Conservation (phyloP, 2,329 filamentous ascomycete species). For the Metarhizium album region DNA sequence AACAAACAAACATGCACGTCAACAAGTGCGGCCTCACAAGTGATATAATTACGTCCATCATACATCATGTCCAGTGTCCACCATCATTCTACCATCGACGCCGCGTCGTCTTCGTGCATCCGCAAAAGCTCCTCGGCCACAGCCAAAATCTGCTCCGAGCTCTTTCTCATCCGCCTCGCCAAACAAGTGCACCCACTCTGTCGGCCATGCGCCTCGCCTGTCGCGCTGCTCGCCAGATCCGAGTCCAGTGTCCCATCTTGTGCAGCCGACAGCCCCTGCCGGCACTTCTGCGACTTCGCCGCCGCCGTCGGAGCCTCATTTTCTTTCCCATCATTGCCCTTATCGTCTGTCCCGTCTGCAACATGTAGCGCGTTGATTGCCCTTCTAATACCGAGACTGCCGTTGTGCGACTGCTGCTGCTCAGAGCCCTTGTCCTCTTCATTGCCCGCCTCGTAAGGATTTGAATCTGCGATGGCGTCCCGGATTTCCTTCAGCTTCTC, state of each 20-base stretch:
- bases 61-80: not conserved
- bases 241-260: conserved; percentile 5
- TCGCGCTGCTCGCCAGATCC: not conserved
- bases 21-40: not conserved
- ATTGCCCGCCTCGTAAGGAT: not conserved
- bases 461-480: conserved; percentile 7
- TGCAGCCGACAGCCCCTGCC: not conserved
- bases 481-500: conserved; percentile 21
- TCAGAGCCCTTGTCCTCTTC: not conserved
- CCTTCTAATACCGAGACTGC: not conserved
- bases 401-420: not conserved
- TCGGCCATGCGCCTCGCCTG: not conserved
- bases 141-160: conserved; percentile 20
- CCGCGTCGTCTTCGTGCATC: conserved; percentile 10
- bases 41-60: not conserved
- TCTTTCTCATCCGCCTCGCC: conserved; percentile 10
- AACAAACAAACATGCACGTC: too few species aligned
- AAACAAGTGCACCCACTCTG: not conserved
- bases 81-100: not conserved
- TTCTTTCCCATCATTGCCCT: not conserved
- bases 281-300: not conserved
- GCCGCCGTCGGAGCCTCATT: not conserved
- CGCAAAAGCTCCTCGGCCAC: conserved; percentile 20
- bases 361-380: not conserved
- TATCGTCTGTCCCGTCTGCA: not conserved